Evolutionary conservation across 2,329 filamentous ascomycete genomes (phyloP), one percentile per base, ranked within the genome.

Genomic region (Xylariaceae sp.): DNA sequence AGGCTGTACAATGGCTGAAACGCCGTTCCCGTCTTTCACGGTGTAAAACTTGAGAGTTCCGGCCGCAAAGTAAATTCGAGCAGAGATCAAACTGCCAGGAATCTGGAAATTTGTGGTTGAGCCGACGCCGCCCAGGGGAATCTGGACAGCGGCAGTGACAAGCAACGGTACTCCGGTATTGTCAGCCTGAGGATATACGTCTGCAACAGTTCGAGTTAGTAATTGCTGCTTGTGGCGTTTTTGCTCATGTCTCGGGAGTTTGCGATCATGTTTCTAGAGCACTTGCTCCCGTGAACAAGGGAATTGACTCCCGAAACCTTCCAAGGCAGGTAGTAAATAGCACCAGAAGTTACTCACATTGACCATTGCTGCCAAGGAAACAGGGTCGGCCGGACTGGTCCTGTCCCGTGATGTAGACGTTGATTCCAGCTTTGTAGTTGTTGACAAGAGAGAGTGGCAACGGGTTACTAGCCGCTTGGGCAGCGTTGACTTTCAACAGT

Each of bases 1-100:
- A 0, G 77, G 77, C 53, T 78, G 71, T 7, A 80, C 76, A 1
- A 80, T 49, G 6, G 49, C 50, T 2, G 61, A 22, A 60, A 59
- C 56, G 19, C 68, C 68, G 31, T 60, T 56, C 7, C 56, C 64
- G 11, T 53, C 55, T 3, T 45, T 46, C 11, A 73, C 64, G 5
- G 68, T 66, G 53, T 62, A 72, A 62, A 75, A 75, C 12, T 64
- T 49, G 6, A 75, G 60, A 6, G 63, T 53, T 6, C 71, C 72
- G 22, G 65, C 66, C n/a, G 72, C 66, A 41, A 75, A 62, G 65
- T 67, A 75, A 42, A 75, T 60, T 14, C 72, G 70, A 3, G 64
- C 71, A 6, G 71, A 67, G 31, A 54, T 61, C 41, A 74, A 59
- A 42, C 68, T 73, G 41, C 62, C 66, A 1, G 72, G 71, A 1